These are phyloP conservation scores for Pyrenophora seminiperda DNA, from an alignment of 2,329 filamentous ascomycete species.

Conservation along the genomic window DNA sequence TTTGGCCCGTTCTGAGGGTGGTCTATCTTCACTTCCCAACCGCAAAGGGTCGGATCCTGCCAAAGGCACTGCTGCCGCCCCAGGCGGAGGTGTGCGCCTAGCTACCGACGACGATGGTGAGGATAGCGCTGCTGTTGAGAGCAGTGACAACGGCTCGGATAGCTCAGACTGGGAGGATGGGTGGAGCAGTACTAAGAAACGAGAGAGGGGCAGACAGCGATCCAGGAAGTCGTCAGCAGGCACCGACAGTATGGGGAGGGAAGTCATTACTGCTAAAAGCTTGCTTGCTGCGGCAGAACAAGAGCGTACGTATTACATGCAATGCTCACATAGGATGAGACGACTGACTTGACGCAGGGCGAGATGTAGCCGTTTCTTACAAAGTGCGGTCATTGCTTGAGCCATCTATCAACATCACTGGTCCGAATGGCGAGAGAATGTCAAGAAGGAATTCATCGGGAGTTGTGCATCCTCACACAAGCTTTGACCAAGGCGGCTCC, in stretches of 20 bases:
- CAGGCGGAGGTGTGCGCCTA: conserved; percentile 61
- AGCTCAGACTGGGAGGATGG: conserved; percentile 70
- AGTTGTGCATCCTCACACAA: conserved; percentile 79
- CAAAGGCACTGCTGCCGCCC: conserved; percentile 51
- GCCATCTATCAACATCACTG: conserved; percentile 68
- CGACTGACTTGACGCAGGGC: conserved; percentile 46
- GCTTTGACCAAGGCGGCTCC: conserved; percentile 74
- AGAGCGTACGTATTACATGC: conserved; percentile 64
- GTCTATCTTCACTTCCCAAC: conserved; percentile 60
- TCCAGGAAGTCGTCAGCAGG: conserved; percentile 41
- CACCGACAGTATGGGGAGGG: conserved; percentile 45
- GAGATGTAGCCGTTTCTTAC: conserved; percentile 58
- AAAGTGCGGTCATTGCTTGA: conserved; percentile 69
- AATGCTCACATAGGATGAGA: background rate
- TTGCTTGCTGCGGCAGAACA: conserved; percentile 76
- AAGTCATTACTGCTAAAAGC: conserved; percentile 58
- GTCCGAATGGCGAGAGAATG: conserved; percentile 63
- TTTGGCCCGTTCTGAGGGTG: conserved; percentile 66
- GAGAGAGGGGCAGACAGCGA: conserved; percentile 48
- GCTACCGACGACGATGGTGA: conserved; percentile 54
- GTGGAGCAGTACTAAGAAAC: conserved; percentile 40
- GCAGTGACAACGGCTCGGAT: conserved; percentile 66
- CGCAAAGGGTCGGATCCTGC: conserved; percentile 56
- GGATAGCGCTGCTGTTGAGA: conserved; percentile 65
- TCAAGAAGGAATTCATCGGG: conserved; percentile 54